Conservation (phyloP, 2,329 filamentous ascomycete genomes). For the Microcyclospora tardicrescens region DNA sequence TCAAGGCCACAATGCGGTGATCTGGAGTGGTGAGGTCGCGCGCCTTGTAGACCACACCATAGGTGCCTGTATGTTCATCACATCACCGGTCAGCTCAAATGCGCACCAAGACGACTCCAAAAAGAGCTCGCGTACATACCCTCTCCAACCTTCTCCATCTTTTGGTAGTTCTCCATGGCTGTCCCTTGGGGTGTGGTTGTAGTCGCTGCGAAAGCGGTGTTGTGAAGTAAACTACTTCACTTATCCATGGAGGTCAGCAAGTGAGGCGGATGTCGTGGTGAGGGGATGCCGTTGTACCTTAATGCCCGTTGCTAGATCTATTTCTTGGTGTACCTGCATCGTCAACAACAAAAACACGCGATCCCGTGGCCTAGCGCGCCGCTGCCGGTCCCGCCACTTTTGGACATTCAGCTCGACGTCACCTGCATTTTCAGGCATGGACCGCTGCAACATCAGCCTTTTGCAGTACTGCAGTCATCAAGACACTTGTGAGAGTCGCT, state of each 20-base stretch:
- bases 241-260: too few relatives aligned
- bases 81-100: not conserved
- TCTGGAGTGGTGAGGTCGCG: slow-evolving; percentile 69
- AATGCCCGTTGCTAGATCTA: slow-evolving; percentile 1
- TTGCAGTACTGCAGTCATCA: too few relatives aligned
- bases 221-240: not conserved
- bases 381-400: not conserved
- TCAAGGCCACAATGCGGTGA: slow-evolving; percentile 72
- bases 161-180: slow-evolving; percentile 87
- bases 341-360: slow-evolving; percentile 1
- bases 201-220: not conserved
- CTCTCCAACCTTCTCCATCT: slow-evolving; percentile 93
- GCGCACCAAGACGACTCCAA: not conserved
- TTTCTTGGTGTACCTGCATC: not conserved
- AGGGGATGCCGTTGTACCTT: not conserved
- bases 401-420: not conserved
- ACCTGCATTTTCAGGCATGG: not conserved
- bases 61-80: slow-evolving; percentile 53
- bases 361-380: not conserved
- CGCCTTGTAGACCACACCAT: slow-evolving; percentile 91
- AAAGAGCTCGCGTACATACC: slow-evolving; percentile 40
- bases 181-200: not conserved
- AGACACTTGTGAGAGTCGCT: too few relatives aligned
- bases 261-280: not conserved
- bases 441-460: not conserved